Conservation (phyloP, 164 flowering plant species). For the Houttuynia cordata region DNA sequence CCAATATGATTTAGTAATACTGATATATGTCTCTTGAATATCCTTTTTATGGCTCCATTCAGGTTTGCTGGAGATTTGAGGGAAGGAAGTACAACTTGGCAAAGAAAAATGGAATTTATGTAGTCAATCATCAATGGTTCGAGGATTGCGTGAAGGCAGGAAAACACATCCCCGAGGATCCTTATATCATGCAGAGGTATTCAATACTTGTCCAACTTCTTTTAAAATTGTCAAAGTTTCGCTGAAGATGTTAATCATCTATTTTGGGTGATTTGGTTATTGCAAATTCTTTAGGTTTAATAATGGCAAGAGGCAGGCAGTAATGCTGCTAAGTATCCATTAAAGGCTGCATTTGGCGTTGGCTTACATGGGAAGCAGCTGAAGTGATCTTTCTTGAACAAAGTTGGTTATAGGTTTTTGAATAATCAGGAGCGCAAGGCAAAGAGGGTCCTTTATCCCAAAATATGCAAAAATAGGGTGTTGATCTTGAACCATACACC, state of each 20-base stretch:
- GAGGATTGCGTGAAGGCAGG: conserved; percentile 71
- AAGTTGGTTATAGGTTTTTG: no score
- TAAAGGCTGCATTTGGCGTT: not conserved
- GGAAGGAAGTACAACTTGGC: conserved; percentile 70
- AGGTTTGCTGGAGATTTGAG: conserved; percentile 83
- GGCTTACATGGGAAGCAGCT: not conserved
- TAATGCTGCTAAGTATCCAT: not conserved
- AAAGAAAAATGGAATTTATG: conserved; percentile 30
- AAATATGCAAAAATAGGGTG: no score
- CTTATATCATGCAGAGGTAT: conserved; percentile 51
- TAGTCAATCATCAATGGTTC: conserved; percentile 79
- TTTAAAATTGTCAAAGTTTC: not conserved
- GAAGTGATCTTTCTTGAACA: no score
- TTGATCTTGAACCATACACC: no score
- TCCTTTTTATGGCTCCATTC: not conserved
- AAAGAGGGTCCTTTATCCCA: no score
- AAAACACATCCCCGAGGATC: conserved; percentile 52
- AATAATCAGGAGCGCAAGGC: no score
- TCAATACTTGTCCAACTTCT: not conserved
- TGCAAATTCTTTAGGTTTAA: not conserved
- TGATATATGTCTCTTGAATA: not conserved
- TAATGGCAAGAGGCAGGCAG: not conserved
- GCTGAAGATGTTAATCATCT: not conserved
- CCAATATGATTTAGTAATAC: not conserved
- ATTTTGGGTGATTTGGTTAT: not conserved